A percentile compares a stretch with the other conserved stretches of the same genome.
These are phyloP conservation scores for Claviceps sorghi DNA, from an alignment of 2,329 filamentous ascomycete species.

Conservation along the genomic window DNA sequence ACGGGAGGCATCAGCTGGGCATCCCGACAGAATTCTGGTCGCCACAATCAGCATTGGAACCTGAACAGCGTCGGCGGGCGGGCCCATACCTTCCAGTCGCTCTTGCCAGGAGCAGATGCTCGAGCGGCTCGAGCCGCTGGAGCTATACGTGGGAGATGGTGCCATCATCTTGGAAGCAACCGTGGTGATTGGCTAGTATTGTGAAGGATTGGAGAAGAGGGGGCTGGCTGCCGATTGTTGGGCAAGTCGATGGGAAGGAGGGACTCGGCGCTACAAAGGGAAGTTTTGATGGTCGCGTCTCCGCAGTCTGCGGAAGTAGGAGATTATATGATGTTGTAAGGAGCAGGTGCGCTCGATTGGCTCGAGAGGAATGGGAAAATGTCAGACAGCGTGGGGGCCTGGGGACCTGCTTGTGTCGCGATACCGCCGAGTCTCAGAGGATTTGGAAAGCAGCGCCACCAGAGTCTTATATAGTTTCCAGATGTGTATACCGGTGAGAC, in stretches of 20 bases:
- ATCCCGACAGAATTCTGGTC: slow-evolving; percentile 41
- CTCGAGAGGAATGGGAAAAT: slow-evolving; percentile 3
- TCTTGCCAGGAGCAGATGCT: slow-evolving; percentile 35
- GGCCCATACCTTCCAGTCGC: slow-evolving; percentile 34
- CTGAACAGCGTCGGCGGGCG: background rate
- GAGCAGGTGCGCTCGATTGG: slow-evolving; percentile 1
- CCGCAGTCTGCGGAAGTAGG: background rate
- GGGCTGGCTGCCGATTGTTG: too few species aligned
- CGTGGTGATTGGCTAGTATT: background rate
- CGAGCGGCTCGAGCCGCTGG: slow-evolving; percentile 10
- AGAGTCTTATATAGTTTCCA: slow-evolving; percentile 7
- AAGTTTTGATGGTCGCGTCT: background rate
- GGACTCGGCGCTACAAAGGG: background rate
- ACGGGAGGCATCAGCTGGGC: slow-evolving; percentile 38
- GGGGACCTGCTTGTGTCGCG: slow-evolving; percentile 1
- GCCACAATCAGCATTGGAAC: background rate
- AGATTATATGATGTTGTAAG: background rate
- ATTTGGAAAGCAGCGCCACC: slow-evolving; percentile 2
- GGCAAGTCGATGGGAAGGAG: background rate
- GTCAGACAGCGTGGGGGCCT: slow-evolving; percentile 5
- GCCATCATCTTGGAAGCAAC: slow-evolving; percentile 8
- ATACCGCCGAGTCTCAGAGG: slow-evolving; percentile 5
- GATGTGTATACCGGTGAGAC: background rate
- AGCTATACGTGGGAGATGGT: slow-evolving; percentile 14
- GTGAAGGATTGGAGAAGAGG: background rate